These are phyloP conservation scores for Tulasnella sp. DNA, from an alignment of 768 basidiomycete species.

Conservation along the genomic window DNA sequence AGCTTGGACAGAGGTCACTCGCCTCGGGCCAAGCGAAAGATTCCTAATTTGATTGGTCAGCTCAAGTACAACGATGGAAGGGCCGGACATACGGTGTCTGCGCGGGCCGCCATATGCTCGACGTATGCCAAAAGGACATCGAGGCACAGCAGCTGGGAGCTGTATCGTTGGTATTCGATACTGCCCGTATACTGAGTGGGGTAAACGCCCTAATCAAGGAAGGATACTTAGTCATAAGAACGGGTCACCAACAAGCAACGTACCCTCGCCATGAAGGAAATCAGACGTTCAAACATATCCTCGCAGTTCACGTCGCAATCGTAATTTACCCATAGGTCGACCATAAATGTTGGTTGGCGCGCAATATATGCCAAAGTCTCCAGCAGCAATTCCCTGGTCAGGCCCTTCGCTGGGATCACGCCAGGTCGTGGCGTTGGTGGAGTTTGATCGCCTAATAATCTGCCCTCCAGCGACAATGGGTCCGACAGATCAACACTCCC, in stretches of 20 bases:
- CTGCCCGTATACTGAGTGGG: slow-evolving; percentile 57
- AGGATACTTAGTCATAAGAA: slow-evolving; percentile 16
- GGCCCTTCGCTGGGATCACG: slow-evolving; percentile 74
- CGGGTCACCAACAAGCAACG: slow-evolving; percentile 27
- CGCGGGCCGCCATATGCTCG: slow-evolving; percentile 76
- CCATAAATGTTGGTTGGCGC: slow-evolving; percentile 85
- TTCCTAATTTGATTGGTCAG: not conserved
- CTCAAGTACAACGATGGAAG: not conserved
- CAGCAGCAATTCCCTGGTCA: slow-evolving; percentile 83
- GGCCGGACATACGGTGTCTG: slow-evolving; percentile 44
- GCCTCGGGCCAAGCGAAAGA: not conserved
- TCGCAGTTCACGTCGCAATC: slow-evolving; percentile 97
- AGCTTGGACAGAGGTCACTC: not conserved
- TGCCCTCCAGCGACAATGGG: not conserved
- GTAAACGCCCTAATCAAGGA: slow-evolving; percentile 65
- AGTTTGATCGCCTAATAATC: slow-evolving; percentile 25
- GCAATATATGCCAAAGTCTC: slow-evolving; percentile 82
- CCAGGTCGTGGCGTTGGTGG: slow-evolving; percentile 46
- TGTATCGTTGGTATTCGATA: slow-evolving; percentile 62
- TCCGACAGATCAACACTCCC: not conserved
- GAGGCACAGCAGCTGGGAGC: slow-evolving; percentile 79
- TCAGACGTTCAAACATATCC: slow-evolving; percentile 85
- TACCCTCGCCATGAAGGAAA: slow-evolving; percentile 86
- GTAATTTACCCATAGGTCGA: slow-evolving; percentile 92
- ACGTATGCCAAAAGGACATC: slow-evolving; percentile 84